Evolutionary conservation across 257 asterid species (phyloP), one percentile per base, ranked within the genome.

Genomic region (Striga asiatica): DNA sequence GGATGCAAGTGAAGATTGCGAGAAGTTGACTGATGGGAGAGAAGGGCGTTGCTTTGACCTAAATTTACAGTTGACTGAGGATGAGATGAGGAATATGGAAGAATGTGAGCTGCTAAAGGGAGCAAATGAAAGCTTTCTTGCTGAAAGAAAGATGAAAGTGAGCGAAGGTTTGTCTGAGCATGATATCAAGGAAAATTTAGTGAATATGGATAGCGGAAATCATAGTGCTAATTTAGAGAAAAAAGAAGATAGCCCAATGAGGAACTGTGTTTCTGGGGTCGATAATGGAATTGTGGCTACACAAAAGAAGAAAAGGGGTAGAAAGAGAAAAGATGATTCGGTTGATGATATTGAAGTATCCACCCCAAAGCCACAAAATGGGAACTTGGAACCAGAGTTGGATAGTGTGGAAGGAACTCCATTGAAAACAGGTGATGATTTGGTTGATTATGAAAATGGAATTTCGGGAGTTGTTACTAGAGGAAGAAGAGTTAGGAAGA

Each of bases 21-120:
- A 61, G 50, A 41, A 64, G 35, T 67, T 57, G 56, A 34, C 67
- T 41, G 63, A 29, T 18, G 80, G 60, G 56, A 64, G 61, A 53
- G 78, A 62, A 54, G 72, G 65, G 13, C 74, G 61, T 18, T 35
- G 72, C 43, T 83, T 89, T 78, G 95, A 89, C 75, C 79, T 89
- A 78, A 89, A 89, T 81, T 77, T 89, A 54, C 79, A 73, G 62
- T 61, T 80, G 24, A 51, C 20, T 19, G 92, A 85, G 63, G 88
- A 78, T 22, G 97, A 70, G 54, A 67, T 25, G 58, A 78, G 39
- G 46, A 62, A 24, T 61, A 48, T 71, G 59, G 85, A 73, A 34
- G 61, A 41, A 22, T 56, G 46, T 39, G 72, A 37, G 41, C 75
- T 69, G 43, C 67, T 13, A 35, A 16, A 22, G 12, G 71, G 60